Conservation (phyloP, 495 filamentous ascomycete species). For the Penicilliopsis zonata region DNA sequence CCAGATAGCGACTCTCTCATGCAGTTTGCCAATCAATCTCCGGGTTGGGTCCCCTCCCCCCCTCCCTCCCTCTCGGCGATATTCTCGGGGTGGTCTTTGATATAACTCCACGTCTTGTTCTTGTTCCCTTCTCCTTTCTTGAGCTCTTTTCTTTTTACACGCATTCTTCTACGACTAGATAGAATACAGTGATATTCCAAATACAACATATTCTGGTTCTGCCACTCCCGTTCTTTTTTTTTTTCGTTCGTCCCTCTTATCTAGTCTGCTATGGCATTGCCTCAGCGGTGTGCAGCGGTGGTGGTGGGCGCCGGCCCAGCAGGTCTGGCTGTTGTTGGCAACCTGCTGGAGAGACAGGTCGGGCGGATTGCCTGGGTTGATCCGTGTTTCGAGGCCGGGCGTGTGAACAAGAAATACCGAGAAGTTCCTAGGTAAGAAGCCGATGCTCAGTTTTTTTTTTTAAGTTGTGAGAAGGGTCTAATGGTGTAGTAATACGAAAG, state of each 20-base stretch:
- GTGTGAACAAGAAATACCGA: slow-evolving; percentile 40
- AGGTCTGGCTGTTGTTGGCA: slow-evolving; percentile 44
- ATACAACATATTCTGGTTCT: too few species aligned
- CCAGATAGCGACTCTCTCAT: too few species aligned
- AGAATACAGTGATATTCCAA: too few species aligned
- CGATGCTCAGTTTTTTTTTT: slow-evolving; percentile 2
- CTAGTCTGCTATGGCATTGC: slow-evolving; percentile 15
- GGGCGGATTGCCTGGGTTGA: slow-evolving; percentile 42
- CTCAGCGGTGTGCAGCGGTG: slow-evolving; percentile 33
- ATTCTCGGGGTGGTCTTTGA: too few species aligned
- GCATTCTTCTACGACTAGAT: too few species aligned
- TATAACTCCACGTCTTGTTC: too few species aligned
- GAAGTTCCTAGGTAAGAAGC: slow-evolving; percentile 41
- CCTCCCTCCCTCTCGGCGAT: too few species aligned
- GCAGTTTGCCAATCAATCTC: too few species aligned
- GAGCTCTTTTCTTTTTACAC: too few species aligned
- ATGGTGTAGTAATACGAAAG: slow-evolving; percentile 34
- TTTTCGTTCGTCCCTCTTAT: slow-evolving; percentile 1
- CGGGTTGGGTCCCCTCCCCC: too few species aligned
- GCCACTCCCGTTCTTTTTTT: slow-evolving; percentile 1
- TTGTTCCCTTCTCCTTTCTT: too few species aligned
- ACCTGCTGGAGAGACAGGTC: slow-evolving; percentile 39
- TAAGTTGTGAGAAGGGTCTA: background rate
- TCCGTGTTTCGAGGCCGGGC: slow-evolving; percentile 37
- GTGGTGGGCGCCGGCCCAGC: slow-evolving; percentile 47